Percentiles rank a stretch among this genome's conserved stretches.
Conservation (phyloP, 1,284 basidiomycete genomes). For the Schizophyllum amplum region DNA sequence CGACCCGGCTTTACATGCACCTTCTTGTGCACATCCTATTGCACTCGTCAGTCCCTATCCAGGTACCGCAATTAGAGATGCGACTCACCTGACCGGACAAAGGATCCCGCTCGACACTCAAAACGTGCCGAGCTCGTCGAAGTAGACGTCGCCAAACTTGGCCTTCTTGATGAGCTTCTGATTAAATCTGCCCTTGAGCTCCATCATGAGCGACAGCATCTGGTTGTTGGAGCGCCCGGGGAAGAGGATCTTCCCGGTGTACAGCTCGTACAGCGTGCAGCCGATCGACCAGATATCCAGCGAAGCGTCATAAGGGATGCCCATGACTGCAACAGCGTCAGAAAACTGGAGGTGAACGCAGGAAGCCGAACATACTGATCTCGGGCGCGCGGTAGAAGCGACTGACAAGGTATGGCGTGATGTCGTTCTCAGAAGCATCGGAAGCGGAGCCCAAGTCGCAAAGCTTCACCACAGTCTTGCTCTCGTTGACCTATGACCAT, state of each 20-base stretch:
- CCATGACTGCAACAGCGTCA: slow-evolving; percentile 61
- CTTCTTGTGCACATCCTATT: slow-evolving; percentile 72
- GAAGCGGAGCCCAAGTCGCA: slow-evolving; percentile 97
- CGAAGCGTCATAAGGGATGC: slow-evolving; percentile 88
- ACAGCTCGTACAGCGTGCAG: slow-evolving; percentile 96
- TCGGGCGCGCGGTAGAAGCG: slow-evolving; percentile 98
- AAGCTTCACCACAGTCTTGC: slow-evolving; percentile 89
- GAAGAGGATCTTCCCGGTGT: slow-evolving; percentile 97
- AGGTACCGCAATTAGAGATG: too few relatives aligned
- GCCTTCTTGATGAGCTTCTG: slow-evolving; percentile 92
- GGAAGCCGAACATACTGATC: slow-evolving; percentile 67
- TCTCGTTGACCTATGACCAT: slow-evolving; percentile 76
- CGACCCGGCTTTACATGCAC: slow-evolving; percentile 78
- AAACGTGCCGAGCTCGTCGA: slow-evolving; percentile 87
- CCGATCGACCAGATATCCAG: slow-evolving; percentile 98
- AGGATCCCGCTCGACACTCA: slow-evolving; percentile 76
- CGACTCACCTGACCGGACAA: slow-evolving; percentile 77
- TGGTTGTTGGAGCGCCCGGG: slow-evolving; percentile 97
- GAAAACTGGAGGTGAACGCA: slow-evolving; percentile 2
- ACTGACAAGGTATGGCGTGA: slow-evolving; percentile 97
- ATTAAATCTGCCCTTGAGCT: slow-evolving; percentile 91
- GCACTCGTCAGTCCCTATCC: slow-evolving; percentile 9
- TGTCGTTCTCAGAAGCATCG: slow-evolving; percentile 90
- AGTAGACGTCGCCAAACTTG: slow-evolving; percentile 87
- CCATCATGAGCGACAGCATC: slow-evolving; percentile 96